Evolutionary conservation across 1,139 yeast genomes (phyloP), one percentile per base, ranked within the genome.

Genomic region (Taphrina populina): DNA sequence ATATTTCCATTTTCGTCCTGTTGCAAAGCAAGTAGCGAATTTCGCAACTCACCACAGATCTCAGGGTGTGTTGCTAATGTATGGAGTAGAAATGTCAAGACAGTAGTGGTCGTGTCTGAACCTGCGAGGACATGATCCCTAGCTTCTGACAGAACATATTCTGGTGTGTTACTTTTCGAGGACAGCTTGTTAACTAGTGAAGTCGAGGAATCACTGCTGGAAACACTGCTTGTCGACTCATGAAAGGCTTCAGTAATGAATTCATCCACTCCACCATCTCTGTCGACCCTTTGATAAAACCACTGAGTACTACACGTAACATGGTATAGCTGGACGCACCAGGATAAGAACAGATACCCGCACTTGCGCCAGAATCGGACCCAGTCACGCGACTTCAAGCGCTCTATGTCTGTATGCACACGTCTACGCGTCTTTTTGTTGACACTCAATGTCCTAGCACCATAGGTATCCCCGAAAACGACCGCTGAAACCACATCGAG

Each of bases 81-180:
- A 71, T 80, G 83, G 10, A 80, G 73, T 52, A 81, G 68, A 65
- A 77, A 83, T 0, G 86, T 73, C 58, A 83, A 67, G 15, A 83
- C 82, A 3, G 81, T 77, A 0, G 87, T 88, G 0, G 90, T 83
- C 1, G 92, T 83, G 65, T 83, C 86, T 64, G 83, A 88, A 2
- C 92, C 92, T 1, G 92, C 92, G 55, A 79, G 77, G 40, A 76
- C 68, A 61, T 77, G 81, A 59, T 77, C 81, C 57, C 72, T 74
- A 24, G 73, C 64, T 59, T 77, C 81, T 23, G 34, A 24, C 15
- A 15, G 20, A 15, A 33, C 33, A 4, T 44, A 20, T 26, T 21
- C 51, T 5, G 21, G 8, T 7, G 26, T 3, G 29, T 29, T 21
- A 17, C 43, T 29, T 21, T 29, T 13, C 15, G 10, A 8, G 17